Percentiles rank a stretch among this genome's conserved stretches.
Evolutionary conservation across 495 filamentous ascomycete species (phyloP).

Genomic region (Parmelia sp.): DNA sequence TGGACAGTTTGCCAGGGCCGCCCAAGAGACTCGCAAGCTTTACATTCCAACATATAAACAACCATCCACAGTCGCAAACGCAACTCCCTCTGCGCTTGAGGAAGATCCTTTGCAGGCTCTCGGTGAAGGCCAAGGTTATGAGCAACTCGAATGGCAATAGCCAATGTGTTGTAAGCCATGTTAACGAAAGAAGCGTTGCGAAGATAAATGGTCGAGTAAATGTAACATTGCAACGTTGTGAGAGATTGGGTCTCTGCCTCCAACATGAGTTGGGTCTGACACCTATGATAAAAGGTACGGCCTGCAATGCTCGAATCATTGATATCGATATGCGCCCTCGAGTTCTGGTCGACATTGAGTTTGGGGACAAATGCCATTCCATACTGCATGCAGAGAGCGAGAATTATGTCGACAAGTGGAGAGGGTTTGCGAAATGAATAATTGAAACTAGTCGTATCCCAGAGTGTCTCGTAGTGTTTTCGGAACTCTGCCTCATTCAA

Average conservation of each 20-base stretch:
- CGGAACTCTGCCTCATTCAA: slow-evolving; percentile 45
- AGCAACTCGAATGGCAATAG: slow-evolving; percentile 42
- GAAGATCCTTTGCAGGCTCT: slow-evolving; percentile 37
- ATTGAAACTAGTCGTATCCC: slow-evolving; percentile 29
- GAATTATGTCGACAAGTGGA: slow-evolving; percentile 48
- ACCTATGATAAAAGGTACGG: slow-evolving; percentile 41
- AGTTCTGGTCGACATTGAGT: neutral
- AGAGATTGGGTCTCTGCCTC: slow-evolving; percentile 48
- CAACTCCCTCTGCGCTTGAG: slow-evolving; percentile 36
- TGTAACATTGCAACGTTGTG: slow-evolving; percentile 46
- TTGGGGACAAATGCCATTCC: slow-evolving; percentile 32
- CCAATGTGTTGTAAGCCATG: slow-evolving; percentile 39
- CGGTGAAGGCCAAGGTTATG: slow-evolving; percentile 48
- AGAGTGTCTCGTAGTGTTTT: slow-evolving; percentile 44
- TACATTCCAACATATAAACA: slow-evolving; percentile 43
- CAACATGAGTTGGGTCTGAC: slow-evolving; percentile 38
- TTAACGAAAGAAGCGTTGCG: slow-evolving; percentile 45
- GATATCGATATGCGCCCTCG: slow-evolving; percentile 18
- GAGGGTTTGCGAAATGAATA: slow-evolving; percentile 37
- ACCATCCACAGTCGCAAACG: slow-evolving; percentile 49
- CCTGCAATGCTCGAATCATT: slow-evolving; percentile 42
- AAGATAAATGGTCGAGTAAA: slow-evolving; percentile 42
- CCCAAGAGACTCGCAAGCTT: slow-evolving; percentile 47
- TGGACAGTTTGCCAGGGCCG: slow-evolving; percentile 39
- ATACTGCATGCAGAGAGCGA: slow-evolving; percentile 51